Base-by-base conservation (phyloP, 192 early-diverging fungal genomes). In the Coemansia sp. region DNA sequence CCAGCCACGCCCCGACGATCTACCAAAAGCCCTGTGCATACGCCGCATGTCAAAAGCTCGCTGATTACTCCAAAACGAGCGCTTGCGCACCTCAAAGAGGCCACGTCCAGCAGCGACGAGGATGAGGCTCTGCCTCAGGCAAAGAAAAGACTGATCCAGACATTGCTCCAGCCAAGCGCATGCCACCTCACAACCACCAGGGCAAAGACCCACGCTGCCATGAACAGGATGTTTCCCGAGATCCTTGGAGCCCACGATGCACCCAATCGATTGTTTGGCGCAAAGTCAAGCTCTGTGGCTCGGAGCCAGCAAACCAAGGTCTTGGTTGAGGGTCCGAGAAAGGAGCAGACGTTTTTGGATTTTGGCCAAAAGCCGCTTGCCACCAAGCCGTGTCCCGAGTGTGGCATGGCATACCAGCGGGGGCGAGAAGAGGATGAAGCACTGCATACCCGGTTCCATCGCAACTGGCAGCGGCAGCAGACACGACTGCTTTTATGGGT, bases 401-500 rank as follows among this genome's bases (percentile, higher is more conserved):
- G 83, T 37, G 79, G 79, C 21, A 77, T 84, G 78, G 28, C 83
- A 1, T 84, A 60, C 39, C 78, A 84, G 64, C 69, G 71, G 4
- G 83, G 83, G 2, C 65, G 69, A 18, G 48, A 59, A 18, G 83
- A 81, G 6, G 83, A 84, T 43, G 83, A 84, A 35, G 31, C 36
- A 9, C 34, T 85, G 23, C 79, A 85, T 59, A 38, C 23, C 9
- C 60, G 48, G 13, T 76, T 69, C 43, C 83, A 85, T 37, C 69
- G 67, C 0, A 26, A 57, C 31, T 79, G 79, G 74, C 55, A 48
- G 24, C 69, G 73, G 26, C 56, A 40, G 2, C 71, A 79, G 24
- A 9, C 24, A 5, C 66, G 45, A 7, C 36, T 60, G 13, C 64
- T 73, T 26, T 18, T n/a, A 14, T 74, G 76, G 73, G 45, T 26